Evolutionary conservation across 805 yeast genomes (phyloP).

Genomic region (Saccharomycopsis amapae): DNA sequence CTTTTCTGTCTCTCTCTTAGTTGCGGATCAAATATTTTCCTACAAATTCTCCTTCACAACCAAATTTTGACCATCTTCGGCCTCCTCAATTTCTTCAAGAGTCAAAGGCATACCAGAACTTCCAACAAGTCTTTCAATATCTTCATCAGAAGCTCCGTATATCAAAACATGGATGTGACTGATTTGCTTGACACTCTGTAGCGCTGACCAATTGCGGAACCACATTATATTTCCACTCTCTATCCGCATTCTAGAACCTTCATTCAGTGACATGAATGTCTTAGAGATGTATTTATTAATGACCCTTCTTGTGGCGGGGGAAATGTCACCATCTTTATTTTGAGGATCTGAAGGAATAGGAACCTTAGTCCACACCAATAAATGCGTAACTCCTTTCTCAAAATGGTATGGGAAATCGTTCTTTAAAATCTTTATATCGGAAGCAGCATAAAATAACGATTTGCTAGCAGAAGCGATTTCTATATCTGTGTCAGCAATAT

Average conservation of each 20-base stretch:
- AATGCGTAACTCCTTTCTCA: slow-evolving; percentile 43
- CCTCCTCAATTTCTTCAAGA: too few relatives aligned
- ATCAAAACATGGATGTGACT: slow-evolving; percentile 68
- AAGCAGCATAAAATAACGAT: slow-evolving; percentile 33
- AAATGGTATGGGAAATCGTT: slow-evolving; percentile 68
- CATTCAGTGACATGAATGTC: too few relatives aligned
- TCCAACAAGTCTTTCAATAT: slow-evolving; percentile 6
- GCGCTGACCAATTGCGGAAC: slow-evolving; percentile 66
- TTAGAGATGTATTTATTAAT: slow-evolving; percentile 40
- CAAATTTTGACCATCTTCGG: too few relatives aligned
- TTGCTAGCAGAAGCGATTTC: not conserved
- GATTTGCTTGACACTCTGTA: slow-evolving; percentile 60
- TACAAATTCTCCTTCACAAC: too few relatives aligned
- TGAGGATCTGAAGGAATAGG: slow-evolving; percentile 45
- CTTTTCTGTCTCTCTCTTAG: too few relatives aligned
- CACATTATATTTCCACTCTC: slow-evolving; percentile 40
- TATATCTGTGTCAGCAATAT: slow-evolving; percentile 7
- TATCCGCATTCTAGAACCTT: slow-evolving; percentile 32
- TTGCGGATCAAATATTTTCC: too few relatives aligned
- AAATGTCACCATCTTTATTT: slow-evolving; percentile 46
- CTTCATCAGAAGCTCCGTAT: slow-evolving; percentile 31
- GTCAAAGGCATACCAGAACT: slow-evolving; percentile 3
- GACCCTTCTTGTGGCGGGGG: slow-evolving; percentile 32
- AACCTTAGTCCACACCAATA: slow-evolving; percentile 63
- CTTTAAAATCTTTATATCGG: slow-evolving; percentile 39